Evolutionary conservation across 176 grass and related monocot genomes (phyloP), one percentile per base, ranked within the genome.

Genomic region (Eremochloa ophiuroides): DNA sequence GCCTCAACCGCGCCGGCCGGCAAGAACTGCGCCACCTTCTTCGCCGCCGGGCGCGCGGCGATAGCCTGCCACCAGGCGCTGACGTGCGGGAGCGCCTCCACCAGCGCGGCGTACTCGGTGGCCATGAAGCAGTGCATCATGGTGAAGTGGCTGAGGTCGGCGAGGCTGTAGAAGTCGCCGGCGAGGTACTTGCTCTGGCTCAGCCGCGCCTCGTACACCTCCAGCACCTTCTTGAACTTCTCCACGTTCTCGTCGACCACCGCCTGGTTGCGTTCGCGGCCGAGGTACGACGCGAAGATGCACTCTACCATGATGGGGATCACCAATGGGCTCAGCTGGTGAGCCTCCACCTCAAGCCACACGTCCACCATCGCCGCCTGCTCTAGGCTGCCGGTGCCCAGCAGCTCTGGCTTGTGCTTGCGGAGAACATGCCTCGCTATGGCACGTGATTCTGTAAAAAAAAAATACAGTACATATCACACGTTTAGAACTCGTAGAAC

Each of bases 111-210:
- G 4, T 79, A 69, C 63, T 89, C 81, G 2, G 87, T 82, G 28
- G 3, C 66, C 87, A 93, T 85, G 42, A 93, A 18, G 77, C 74
- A 83, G 44, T 56, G 69, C 34, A 67, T 88, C 14, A 34, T 0
- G 0, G 82, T 47, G 75, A 93, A 70, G 75, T 88, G 88, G 74
- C 74, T 85, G 16, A 93, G 63, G 38, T 93, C 85, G 14, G 91
- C 88, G 30, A 80, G 7, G 64, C 56, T 93, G 75, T 88, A 0
- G 33, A n/a, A 62, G 6, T 88, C 75, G 8, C 91, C 85, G 26
- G 88, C 88, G 4, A 93, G 55, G 79, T 83, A 90, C 67, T 7
- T 33, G 59, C 39, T 4, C 40, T 18, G 9, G 2, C 4, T 7
- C 39, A 93, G 62, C 41, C 67, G 74, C 9, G 62, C 62, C 68